These are phyloP conservation scores for Fusarium sp. DNA, from an alignment of 2,329 filamentous ascomycete species.

Conservation along the genomic window DNA sequence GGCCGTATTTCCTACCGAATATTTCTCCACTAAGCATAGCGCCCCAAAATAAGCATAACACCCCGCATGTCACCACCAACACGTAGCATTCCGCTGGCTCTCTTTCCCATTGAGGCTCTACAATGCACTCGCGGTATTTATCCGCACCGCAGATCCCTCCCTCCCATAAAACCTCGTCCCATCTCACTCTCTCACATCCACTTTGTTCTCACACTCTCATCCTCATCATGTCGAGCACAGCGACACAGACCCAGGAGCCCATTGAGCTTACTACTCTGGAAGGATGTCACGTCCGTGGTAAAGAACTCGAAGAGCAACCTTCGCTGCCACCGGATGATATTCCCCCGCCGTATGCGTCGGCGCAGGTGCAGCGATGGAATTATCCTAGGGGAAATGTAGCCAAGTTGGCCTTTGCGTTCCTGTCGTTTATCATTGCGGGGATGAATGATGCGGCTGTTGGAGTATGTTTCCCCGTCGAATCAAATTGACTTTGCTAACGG, in stretches of 20 bases:
- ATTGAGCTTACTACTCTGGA: conserved; percentile 20
- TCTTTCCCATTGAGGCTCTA: neutral
- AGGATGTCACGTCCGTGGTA: neutral
- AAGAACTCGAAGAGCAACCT: conserved; percentile 10
- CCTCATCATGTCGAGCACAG: conserved; percentile 13
- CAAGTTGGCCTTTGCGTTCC: conserved; percentile 57
- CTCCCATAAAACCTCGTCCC: neutral
- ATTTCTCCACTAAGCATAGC: neutral
- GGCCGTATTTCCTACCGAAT: neutral
- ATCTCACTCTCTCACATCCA: no score
- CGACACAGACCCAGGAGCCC: conserved; percentile 10
- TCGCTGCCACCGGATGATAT: conserved; percentile 1
- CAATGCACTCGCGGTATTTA: neutral
- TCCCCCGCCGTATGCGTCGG: conserved; percentile 42
- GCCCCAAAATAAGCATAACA: neutral
- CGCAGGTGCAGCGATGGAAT: conserved; percentile 49
- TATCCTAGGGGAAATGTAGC: conserved; percentile 46
- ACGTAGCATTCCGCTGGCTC: neutral
- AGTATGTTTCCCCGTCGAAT: conserved; percentile 46
- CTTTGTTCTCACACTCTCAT: neutral
- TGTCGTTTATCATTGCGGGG: conserved; percentile 68
- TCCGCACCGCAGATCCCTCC: neutral
- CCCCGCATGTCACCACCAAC: neutral
- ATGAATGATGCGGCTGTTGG: conserved; percentile 71
- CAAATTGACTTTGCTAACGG: neutral